Evolutionary conservation across 108 stramenopile genomes (phyloP).

Genomic region (Schizochytrium sp.): DNA sequence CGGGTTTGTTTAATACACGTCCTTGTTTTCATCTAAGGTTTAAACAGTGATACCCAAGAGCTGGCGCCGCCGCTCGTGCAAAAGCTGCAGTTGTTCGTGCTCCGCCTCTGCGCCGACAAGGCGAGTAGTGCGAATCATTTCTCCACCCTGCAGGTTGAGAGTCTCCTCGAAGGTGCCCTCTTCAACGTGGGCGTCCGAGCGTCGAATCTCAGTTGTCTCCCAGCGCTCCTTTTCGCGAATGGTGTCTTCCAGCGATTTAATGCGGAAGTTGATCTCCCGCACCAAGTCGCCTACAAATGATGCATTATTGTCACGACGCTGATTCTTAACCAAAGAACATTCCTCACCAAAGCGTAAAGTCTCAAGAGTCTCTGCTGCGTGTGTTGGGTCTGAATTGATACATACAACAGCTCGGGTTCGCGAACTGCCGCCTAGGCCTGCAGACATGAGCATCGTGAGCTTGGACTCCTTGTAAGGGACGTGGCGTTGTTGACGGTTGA

Average conservation of each 20-base stretch:
- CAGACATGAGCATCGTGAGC: conserved; percentile 80
- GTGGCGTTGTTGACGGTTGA: conserved; percentile 67
- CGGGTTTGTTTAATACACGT: neutral
- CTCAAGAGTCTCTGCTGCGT: conserved; percentile 75
- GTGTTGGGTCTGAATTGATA: conserved; percentile 72
- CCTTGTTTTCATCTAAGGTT: neutral
- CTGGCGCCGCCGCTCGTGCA: conserved; percentile 50
- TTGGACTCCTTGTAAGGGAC: conserved; percentile 81
- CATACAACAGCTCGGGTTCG: conserved; percentile 79
- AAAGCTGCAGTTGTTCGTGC: conserved; percentile 38
- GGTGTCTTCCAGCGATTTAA: conserved; percentile 46
- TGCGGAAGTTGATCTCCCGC: conserved; percentile 48
- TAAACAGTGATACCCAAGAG: conserved; percentile 10
- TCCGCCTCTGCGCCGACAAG: conserved; percentile 65
- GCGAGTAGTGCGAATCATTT: conserved; percentile 17
- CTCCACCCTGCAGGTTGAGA: conserved; percentile 34
- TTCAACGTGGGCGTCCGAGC: conserved; percentile 63
- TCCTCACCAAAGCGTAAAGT: conserved; percentile 79
- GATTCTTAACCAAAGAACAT: conserved; percentile 69
- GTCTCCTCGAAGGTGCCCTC: conserved; percentile 64
- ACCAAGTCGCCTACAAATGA: conserved; percentile 61
- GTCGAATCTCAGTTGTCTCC: conserved; percentile 61
- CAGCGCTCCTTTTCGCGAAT: conserved; percentile 65
- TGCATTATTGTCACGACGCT: conserved; percentile 61
- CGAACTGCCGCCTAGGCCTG: conserved; percentile 79